These are phyloP conservation scores for Elsinoe batatas DNA, from an alignment of 2,329 filamentous ascomycete species.

Conservation along the genomic window DNA sequence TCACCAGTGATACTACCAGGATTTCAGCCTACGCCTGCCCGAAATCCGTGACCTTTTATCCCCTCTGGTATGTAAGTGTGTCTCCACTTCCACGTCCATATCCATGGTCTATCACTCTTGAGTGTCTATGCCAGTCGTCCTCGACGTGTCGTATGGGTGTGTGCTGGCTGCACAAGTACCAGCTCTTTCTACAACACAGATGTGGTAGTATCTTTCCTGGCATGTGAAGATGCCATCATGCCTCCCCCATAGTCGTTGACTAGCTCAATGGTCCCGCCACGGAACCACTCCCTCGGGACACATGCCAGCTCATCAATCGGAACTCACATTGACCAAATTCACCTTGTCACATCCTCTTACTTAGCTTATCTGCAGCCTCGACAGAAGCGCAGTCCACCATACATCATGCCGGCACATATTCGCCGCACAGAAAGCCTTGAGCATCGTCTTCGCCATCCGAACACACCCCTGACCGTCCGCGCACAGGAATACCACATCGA, in stretches of 20 bases:
- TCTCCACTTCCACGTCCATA: too few relatives aligned
- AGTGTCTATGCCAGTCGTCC: too few relatives aligned
- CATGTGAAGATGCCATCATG: background rate
- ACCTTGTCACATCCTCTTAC: background rate
- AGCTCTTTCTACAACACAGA: too few relatives aligned
- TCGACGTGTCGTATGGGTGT: too few relatives aligned
- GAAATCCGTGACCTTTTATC: too few relatives aligned
- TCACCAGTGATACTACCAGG: too few relatives aligned
- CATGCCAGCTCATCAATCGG: background rate
- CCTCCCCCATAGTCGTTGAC: background rate
- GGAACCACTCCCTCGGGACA: background rate
- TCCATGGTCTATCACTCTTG: too few relatives aligned
- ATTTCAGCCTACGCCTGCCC: too few relatives aligned
- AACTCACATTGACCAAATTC: too few relatives aligned
- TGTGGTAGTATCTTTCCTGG: background rate
- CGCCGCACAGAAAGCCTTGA: background rate
- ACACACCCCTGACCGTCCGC: background rate
- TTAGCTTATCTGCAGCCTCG: background rate
- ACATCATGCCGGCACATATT: background rate
- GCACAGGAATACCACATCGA: constrained; percentile 5
- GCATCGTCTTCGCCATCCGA: constrained; percentile 4
- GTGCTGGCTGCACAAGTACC: too few relatives aligned
- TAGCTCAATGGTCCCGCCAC: background rate
- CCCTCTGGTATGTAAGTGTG: too few relatives aligned
- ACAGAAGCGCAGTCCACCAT: background rate